Evolutionary conservation across 129 eudicot genomes (phyloP), one percentile per base, ranked within the genome.

Genomic region (Scalesia atractyloides): DNA sequence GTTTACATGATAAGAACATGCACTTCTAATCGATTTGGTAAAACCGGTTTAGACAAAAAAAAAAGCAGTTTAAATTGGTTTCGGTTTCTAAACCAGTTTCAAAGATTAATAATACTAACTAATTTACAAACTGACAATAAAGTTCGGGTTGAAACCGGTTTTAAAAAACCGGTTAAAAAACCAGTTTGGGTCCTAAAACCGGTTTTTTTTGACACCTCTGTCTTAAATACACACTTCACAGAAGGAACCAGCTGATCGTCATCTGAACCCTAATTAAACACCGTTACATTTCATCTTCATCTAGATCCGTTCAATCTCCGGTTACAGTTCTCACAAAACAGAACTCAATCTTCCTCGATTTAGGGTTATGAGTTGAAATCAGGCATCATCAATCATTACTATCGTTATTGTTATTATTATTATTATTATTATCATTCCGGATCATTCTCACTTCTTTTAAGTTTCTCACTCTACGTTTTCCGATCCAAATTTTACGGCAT

Each of bases 211-310:
- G n/a, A n/a, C n/a, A n/a, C n/a, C n/a, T n/a, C n/a, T n/a, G n/a
- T n/a, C n/a, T n/a, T n/a, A n/a, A n/a, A n/a, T n/a, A n/a, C n/a
- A n/a, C n/a, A n/a, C n/a, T n/a, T 72, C 69, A 26, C 48, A 60
- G 24, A 33, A n/a, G 43, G 33, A 72, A 57, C 41, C 64, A 75
- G 20, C 57, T 66, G 80, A 66, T 66, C 73, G 34, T 54, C 68
- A 20, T 56, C 68, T 52, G n/a, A 76, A 56, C 66, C 62, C 74
- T 65, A 76, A 67, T 54, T 68, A 74, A 46, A 15, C 60, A 76
- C 62, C 15, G 18, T 17, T 49, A 24, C 7, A 1, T 36, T 33
- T 36, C 50, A 17, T 49, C 41, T 48, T 6, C 67, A 12, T 46
- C 68, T 43, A 30, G 49, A 76, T 57, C 68, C 39, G 3, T 16